Evolutionary conservation across 2,329 filamentous ascomycete species (phyloP).

Genomic region (Graphilbum ipis-grandicollis): DNA sequence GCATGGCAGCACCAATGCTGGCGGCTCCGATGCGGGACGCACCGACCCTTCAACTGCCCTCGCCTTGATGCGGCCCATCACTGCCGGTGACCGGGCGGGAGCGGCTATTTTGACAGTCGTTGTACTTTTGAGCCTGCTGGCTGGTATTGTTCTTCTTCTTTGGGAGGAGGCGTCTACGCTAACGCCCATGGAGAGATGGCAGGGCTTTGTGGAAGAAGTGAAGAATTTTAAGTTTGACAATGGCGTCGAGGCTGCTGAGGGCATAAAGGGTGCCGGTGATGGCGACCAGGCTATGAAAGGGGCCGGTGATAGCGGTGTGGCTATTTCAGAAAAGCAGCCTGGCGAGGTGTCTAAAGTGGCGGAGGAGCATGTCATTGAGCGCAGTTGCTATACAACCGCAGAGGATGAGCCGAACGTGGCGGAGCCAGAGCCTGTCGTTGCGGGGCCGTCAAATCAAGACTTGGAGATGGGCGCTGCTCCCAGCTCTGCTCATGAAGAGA

Average conservation of each 20-base stretch:
- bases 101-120: conserved; percentile 18
- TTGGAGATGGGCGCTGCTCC: too few relatives aligned
- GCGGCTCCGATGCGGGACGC: conserved; percentile 10
- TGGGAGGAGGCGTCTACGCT: conserved; percentile 26
- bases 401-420: not conserved
- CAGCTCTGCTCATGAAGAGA: too few relatives aligned
- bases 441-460: too few relatives aligned
- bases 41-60: not conserved
- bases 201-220: conserved; percentile 9
- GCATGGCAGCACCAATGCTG: conserved; percentile 25
- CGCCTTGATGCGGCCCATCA: not conserved
- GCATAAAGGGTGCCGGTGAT: conserved; percentile 1
- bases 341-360: not conserved
- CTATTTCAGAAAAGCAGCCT: conserved; percentile 2
- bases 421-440: not conserved
- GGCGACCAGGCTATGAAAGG: conserved; percentile 1
- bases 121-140: conserved; percentile 33
- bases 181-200: conserved; percentile 15
- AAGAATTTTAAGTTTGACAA: too few relatives aligned
- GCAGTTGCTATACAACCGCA: not conserved
- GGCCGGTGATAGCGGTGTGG: not conserved
- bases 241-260: too few relatives aligned
- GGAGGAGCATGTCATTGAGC: conserved; percentile 1
- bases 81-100: conserved; percentile 5
- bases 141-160: conserved; percentile 31